Conservation (phyloP, 768 basidiomycete genomes). For the Podaxis mareebaensis region DNA sequence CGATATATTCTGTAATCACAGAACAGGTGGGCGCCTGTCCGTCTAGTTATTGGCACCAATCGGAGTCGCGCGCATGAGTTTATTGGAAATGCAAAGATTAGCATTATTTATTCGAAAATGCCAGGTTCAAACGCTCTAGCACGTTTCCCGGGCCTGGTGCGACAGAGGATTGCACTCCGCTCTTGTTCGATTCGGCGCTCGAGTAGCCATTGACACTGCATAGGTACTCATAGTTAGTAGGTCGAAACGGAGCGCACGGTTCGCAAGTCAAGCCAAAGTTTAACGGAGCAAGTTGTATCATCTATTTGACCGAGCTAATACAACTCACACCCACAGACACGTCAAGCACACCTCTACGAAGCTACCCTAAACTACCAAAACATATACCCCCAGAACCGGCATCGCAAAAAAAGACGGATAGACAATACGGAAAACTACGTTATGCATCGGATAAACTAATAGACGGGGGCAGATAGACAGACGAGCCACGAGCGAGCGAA, state of each 20-base stretch:
- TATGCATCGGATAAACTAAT: constrained; percentile 16
- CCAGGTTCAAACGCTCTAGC: no score
- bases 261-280: not conserved
- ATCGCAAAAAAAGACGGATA: not conserved
- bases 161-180: no score
- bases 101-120: no score
- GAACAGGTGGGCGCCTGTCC: no score
- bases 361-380: not conserved
- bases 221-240: not conserved
- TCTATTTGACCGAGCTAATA: constrained; percentile 7
- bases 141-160: no score
- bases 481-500: constrained; percentile 7
- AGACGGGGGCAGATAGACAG: constrained; percentile 2
- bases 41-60: no score
- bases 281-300: constrained; percentile 1
- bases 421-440: constrained; percentile 10
- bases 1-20: no score
- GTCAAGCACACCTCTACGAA: constrained; percentile 1
- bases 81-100: no score
- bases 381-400: not conserved
- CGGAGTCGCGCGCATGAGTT: no score
- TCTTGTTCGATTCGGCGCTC: not conserved
- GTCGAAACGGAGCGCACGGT: not conserved
- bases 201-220: not conserved
- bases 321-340: constrained; percentile 7